Percentiles rank a stretch among this genome's conserved stretches.
phyloP scores from a whole-genome alignment of 2,329 filamentous ascomycete species.

The Daldinia eschscholtzii region DNA sequence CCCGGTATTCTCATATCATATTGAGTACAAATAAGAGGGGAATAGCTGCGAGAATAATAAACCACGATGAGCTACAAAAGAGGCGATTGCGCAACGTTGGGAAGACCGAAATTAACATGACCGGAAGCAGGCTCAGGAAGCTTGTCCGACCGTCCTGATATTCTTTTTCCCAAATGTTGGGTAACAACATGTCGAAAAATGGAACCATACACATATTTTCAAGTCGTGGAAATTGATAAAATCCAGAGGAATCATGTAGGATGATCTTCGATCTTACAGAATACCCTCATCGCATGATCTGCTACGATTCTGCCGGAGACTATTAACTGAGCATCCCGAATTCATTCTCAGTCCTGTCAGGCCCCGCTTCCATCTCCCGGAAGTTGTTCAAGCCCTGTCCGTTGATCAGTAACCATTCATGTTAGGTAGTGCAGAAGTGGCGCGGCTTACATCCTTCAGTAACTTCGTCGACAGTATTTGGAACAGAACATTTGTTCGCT shows the following conservation, averaged over 20 bases:
- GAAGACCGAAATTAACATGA: not conserved
- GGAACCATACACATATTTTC: too few species aligned
- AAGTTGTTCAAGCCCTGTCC: constrained; percentile 36
- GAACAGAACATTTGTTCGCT: constrained; percentile 41
- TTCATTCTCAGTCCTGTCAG: not conserved
- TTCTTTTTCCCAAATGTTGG: not conserved
- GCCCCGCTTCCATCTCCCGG: constrained; percentile 40
- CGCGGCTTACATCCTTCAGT: constrained; percentile 47
- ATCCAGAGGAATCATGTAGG: too few species aligned
- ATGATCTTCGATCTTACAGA: too few species aligned
- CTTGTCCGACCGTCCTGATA: not conserved
- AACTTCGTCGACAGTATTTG: constrained; percentile 46
- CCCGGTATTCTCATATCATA: not conserved
- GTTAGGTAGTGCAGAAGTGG: not conserved
- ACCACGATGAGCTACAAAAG: not conserved
- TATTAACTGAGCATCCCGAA: not conserved
- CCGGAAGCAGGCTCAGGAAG: not conserved
- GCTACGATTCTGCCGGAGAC: not conserved
- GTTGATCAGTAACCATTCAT: constrained; percentile 3
- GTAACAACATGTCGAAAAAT: too few species aligned
- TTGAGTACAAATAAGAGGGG: not conserved
- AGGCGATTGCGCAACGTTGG: not conserved
- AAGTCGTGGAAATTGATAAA: too few species aligned
- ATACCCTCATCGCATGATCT: too few species aligned
- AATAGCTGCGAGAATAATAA: not conserved